Evolutionary conservation across 2,329 filamentous ascomycete species (phyloP), one percentile per base, ranked within the genome.

Genomic region (Fusarium sp.): DNA sequence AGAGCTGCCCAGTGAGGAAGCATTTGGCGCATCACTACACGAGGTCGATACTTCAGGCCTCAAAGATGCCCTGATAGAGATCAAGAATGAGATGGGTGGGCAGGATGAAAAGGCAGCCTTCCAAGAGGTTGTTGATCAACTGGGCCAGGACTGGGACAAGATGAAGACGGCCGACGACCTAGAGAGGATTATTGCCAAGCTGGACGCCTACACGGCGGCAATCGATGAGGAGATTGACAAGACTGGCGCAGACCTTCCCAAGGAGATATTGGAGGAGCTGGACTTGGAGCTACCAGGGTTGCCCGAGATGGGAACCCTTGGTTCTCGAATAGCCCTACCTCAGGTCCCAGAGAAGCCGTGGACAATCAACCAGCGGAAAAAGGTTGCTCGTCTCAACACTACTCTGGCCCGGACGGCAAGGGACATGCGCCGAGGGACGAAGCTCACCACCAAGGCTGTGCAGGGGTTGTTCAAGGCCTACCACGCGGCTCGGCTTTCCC

Each of bases 381-480:
- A 84, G 70, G 73, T 86, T 8, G 59, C 77, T n/a, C 82, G 79
- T 31, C 76, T 86, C 31, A 86, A 86, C 66, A 50, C 73, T 0
- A 65, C 76, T 5, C 68, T 86, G 6, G 71, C 76, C 0, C 77
- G 77, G 10, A 78, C 81, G 13, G 75, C 74, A 11, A 78, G 77
- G 29, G 75, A 83, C 27, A 62, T 80, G 47, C 75, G 77, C n/a
- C 77, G 79, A 22, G 75, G 76, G 9, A 36, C 73, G 8, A 78
- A 77, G 8, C 59, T 82, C 10, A 80, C 78, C n/a, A 75, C 77
- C 38, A 84, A 80, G 70, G 82, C 82, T 5, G 80, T 86, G 22
- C 80, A 79, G 29, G 79, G 81, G 1, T 81, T 85, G 6, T 91
- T 89, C 85, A 87, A 85, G 69, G 82, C 82, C 13, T 91, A 91